Percentiles rank a stretch among this genome's conserved stretches.
phyloP scores from a whole-genome alignment of 176 grass and related monocot genomes.

The Avena sativa region DNA sequence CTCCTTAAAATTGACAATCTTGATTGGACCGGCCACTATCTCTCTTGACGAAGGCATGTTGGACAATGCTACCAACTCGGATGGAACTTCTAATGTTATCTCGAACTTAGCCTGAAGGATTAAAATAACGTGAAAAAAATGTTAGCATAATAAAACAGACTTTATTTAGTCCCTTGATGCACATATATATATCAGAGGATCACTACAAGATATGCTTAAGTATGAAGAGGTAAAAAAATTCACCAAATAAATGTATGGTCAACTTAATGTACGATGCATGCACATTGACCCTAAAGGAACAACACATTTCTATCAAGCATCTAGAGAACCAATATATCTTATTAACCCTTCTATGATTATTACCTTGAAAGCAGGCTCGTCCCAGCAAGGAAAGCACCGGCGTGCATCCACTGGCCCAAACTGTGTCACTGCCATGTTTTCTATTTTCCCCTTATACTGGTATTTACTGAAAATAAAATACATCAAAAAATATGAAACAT shows the following conservation, averaged over 20 bases:
- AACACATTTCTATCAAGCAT: neutral
- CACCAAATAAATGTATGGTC: neutral
- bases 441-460: slow-evolving; percentile 51
- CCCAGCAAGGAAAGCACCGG: slow-evolving; percentile 85
- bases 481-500: neutral
- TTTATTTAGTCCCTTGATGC: neutral
- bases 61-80: slow-evolving; percentile 58
- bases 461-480: slow-evolving; percentile 46
- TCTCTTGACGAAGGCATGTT: slow-evolving; percentile 56
- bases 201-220: neutral
- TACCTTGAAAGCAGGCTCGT: slow-evolving; percentile 77
- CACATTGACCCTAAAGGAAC: neutral
- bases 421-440: slow-evolving; percentile 77
- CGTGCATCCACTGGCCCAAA: slow-evolving; percentile 74
- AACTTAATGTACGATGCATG: neutral
- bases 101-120: slow-evolving; percentile 62
- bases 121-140: too few relatives aligned
- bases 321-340: neutral
- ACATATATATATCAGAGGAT: neutral
- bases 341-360: neutral
- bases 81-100: slow-evolving; percentile 60
- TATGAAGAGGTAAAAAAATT: neutral
- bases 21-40: slow-evolving; percentile 34
- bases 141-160: neutral
- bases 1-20: slow-evolving; percentile 52